Evolutionary conservation across 768 basidiomycete genomes (phyloP), one percentile per base, ranked within the genome.

Genomic region (Podaxis carcinomalis): DNA sequence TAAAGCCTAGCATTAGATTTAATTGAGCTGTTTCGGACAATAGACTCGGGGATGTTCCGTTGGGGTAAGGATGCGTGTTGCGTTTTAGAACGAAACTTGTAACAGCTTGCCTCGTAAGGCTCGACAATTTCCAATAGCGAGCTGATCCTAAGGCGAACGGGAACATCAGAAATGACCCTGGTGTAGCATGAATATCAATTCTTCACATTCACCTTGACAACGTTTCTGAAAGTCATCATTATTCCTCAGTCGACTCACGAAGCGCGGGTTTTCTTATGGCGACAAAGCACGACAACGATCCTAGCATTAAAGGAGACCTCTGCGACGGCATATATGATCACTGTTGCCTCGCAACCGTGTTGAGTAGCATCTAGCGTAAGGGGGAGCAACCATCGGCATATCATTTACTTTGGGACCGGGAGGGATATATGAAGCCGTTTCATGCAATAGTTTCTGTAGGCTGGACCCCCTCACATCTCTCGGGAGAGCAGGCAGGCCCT

Each of bases 401-500:
- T 36, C 44, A 39, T 57, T 49, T 35, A 19, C 28, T 46, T 35
- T 19, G 16, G 23, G 4, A 13, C 37, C 42, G 1, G n/a, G 42
- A 49, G 25, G 14, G 14, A 32, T 49, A 57, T 47, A 47, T 27
- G 56, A n/a, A 36, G 21, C 21, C 44, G n/a, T 37, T 21, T 16
- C 16, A n/a, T 1, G 14, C 9, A 11, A 14, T 5, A 11, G 4
- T 25, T n/a, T 19, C 28, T 36, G 9, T n/a, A 57, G 46, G 44
- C 56, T 49, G 56, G 56, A 49, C 14, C 44, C 46, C 44, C 32
- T 27, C 44, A 3, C 46, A 36, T 19, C 6, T 23, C 19, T 23
- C 32, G 11, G 7, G 32, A 49, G 56, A 57, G 56, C n/a, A 49
- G 46, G 46, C 46, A 57, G 56, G 56, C 21, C 46, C 56, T 57